phyloP scores from a whole-genome alignment of 2,329 filamentous ascomycete genomes.

The Venturia asperata region DNA sequence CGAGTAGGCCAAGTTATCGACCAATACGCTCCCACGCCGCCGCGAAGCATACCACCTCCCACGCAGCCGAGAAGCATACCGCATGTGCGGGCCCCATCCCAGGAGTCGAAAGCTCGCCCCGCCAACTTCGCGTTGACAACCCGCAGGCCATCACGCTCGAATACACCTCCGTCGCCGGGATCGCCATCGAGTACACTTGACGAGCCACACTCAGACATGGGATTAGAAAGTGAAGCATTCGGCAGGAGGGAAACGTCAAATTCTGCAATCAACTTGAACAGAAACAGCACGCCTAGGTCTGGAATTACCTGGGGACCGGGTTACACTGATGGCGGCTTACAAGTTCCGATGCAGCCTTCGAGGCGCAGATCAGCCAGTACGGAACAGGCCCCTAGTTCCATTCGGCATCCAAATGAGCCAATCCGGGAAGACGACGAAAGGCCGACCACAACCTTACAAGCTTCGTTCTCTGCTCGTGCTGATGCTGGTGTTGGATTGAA shows the following conservation, averaged over 20 bases:
- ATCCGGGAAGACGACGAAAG: conserved; percentile 12
- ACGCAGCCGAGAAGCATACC: not conserved
- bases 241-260: not conserved
- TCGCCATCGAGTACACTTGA: conserved; percentile 2
- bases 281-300: not conserved
- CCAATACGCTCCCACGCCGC: conserved; percentile 6
- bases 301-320: conserved; percentile 17
- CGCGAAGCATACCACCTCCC: not conserved
- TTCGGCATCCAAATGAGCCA: conserved; percentile 4
- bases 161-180: conserved; percentile 6
- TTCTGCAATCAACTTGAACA: conserved; percentile 10
- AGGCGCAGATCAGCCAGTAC: conserved; percentile 34
- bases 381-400: conserved; percentile 27
- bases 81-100: not conserved
- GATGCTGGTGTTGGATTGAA: conserved; percentile 68
- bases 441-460: conserved; percentile 1
- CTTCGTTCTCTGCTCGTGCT: conserved; percentile 48
- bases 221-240: not conserved
- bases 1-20: conserved; percentile 6
- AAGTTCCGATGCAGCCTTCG: conserved; percentile 18
- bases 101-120: conserved; percentile 1
- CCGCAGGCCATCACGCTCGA: conserved; percentile 13
- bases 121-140: conserved; percentile 7
- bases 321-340: conserved; percentile 9
- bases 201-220: not conserved